A percentile compares a stretch with the other conserved stretches of the same genome.
Evolutionary conservation across 2,329 filamentous ascomycete genomes (phyloP).

Genomic region (Paecilomyces sp.): DNA sequence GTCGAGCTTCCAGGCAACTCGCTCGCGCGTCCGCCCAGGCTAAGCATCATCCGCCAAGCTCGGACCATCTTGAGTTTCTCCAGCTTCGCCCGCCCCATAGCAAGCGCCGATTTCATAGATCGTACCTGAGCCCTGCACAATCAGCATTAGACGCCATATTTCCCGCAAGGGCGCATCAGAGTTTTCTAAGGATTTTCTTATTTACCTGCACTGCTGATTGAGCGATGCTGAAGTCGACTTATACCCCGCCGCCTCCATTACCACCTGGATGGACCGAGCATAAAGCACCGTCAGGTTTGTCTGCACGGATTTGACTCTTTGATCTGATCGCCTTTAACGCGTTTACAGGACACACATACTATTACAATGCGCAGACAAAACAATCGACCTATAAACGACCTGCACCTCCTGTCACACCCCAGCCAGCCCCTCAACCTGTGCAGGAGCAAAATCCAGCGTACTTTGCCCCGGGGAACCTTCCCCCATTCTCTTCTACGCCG

Average conservation of each 20-base stretch:
- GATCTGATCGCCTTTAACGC: slow-evolving; percentile 6
- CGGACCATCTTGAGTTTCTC: slow-evolving; percentile 24
- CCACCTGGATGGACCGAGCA: slow-evolving; percentile 88
- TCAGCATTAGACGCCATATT: not conserved
- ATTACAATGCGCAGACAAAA: slow-evolving; percentile 75
- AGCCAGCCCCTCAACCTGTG: slow-evolving; percentile 28
- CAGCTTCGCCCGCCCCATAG: slow-evolving; percentile 12
- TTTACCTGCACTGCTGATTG: not conserved
- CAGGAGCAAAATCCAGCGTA: slow-evolving; percentile 27
- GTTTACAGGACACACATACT: slow-evolving; percentile 68
- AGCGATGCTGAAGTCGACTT: slow-evolving; percentile 69
- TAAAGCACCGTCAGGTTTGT: slow-evolving; percentile 67
- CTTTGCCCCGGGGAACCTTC: slow-evolving; percentile 25
- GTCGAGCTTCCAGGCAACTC: slow-evolving; percentile 33
- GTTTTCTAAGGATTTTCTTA: not conserved
- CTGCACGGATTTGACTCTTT: slow-evolving; percentile 4
- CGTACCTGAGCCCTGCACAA: slow-evolving; percentile 1
- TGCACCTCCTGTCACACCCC: slow-evolving; percentile 18
- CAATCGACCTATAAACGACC: slow-evolving; percentile 83
- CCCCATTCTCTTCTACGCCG: slow-evolving; percentile 30
- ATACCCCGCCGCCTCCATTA: slow-evolving; percentile 60
- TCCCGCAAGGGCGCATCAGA: not conserved
- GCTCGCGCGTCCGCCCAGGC: slow-evolving; percentile 27
- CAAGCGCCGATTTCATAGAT: slow-evolving; percentile 3
- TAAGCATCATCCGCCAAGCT: slow-evolving; percentile 27